A percentile compares a stretch with the other conserved stretches of the same genome.
These are phyloP conservation scores for Pleurotus giganteus DNA, from an alignment of 768 basidiomycete species.

Conservation along the genomic window DNA sequence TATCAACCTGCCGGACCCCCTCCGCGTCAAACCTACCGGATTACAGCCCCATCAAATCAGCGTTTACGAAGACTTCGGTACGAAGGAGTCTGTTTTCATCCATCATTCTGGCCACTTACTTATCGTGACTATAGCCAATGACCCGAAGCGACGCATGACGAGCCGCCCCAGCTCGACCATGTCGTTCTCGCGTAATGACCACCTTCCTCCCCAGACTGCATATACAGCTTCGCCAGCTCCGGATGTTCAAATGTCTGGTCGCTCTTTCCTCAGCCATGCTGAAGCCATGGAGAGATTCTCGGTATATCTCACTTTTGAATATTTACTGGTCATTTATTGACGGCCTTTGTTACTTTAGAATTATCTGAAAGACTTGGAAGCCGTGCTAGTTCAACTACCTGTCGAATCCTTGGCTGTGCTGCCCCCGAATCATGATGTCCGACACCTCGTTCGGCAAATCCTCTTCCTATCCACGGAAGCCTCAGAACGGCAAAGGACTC, in stretches of 20 bases:
- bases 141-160: conserved; percentile 52
- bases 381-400: conserved; percentile 72
- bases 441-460: conserved; percentile 80
- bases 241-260: conserved; percentile 43
- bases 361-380: conserved; percentile 70
- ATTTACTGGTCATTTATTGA: neutral
- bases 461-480: conserved; percentile 80
- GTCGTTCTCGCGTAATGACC: conserved; percentile 45
- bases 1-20: conserved; percentile 77
- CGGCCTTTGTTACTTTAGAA: conserved; percentile 24
- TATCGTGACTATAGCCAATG: conserved; percentile 37
- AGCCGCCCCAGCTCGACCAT: conserved; percentile 74
- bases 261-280: conserved; percentile 57
- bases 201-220: conserved; percentile 29
- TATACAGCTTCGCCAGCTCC: conserved; percentile 65
- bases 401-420: conserved; percentile 66
- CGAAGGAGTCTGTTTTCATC: conserved; percentile 12
- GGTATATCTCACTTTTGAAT: conserved; percentile 37
- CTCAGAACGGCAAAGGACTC: conserved; percentile 78
- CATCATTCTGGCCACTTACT: conserved; percentile 12
- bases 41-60: conserved; percentile 77
- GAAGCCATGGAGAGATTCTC: conserved; percentile 90
- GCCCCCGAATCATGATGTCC: conserved; percentile 84
- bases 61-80: conserved; percentile 96
- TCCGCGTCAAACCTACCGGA: conserved; percentile 82